Conservation (phyloP, 768 basidiomycete genomes). For the Leccinum aurantiacum region DNA sequence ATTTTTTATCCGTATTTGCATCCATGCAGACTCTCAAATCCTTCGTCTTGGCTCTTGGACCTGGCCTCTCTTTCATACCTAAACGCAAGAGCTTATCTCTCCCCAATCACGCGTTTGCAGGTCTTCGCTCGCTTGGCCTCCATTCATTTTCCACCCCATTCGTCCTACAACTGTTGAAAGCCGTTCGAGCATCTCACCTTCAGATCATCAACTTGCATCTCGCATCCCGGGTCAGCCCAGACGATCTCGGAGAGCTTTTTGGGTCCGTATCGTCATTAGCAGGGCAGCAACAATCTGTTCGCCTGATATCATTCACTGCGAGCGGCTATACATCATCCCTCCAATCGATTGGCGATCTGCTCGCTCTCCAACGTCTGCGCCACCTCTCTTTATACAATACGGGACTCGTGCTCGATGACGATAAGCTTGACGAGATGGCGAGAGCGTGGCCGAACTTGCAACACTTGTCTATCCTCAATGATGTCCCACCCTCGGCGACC, state of each 20-base stretch:
- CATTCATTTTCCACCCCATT: slow-evolving; percentile 15
- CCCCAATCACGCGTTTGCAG: slow-evolving; percentile 3
- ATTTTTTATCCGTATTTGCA: slow-evolving; percentile 14
- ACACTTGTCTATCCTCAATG: slow-evolving; percentile 16
- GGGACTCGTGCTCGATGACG: slow-evolving; percentile 16
- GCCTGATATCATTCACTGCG: slow-evolving; percentile 8
- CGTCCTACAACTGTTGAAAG: slow-evolving; percentile 7
- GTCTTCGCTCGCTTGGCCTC: slow-evolving; percentile 14
- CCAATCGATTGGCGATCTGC: slow-evolving; percentile 10
- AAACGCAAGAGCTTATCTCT: slow-evolving; percentile 15
- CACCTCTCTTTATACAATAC: slow-evolving; percentile 12
- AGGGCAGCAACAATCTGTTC: slow-evolving; percentile 8
- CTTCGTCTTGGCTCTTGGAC: slow-evolving; percentile 20
- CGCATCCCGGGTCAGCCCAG: slow-evolving; percentile 10
- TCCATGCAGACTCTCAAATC: slow-evolving; percentile 18
- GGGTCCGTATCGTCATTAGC: slow-evolving; percentile 10
- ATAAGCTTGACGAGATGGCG: slow-evolving; percentile 15
- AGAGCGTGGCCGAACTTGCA: slow-evolving; percentile 22
- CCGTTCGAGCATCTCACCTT: slow-evolving; percentile 11
- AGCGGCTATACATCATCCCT: slow-evolving; percentile 14
- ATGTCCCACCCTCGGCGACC: slow-evolving; percentile 8
- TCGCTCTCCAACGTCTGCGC: slow-evolving; percentile 12
- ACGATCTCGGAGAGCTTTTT: slow-evolving; percentile 9
- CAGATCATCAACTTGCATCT: slow-evolving; percentile 17
- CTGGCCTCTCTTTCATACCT: slow-evolving; percentile 4